phyloP scores from a whole-genome alignment of 441 rosid genomes.

The Aleurites moluccanus region DNA sequence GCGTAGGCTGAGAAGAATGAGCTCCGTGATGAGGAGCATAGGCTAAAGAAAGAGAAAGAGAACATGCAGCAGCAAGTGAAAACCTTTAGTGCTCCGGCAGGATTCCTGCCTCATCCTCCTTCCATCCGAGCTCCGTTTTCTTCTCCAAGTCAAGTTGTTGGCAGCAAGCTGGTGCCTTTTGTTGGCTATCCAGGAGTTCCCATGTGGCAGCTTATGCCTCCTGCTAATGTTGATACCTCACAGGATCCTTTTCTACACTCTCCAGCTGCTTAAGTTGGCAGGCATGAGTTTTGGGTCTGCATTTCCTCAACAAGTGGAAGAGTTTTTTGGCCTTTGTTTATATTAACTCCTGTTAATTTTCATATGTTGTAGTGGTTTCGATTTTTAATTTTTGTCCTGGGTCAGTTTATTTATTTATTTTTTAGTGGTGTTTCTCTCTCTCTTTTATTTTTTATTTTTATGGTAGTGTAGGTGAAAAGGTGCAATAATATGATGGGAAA shows the following conservation, averaged over 20 bases:
- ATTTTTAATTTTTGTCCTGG: background rate
- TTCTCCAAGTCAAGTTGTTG: conserved; percentile 67
- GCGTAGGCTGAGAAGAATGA: conserved; percentile 70
- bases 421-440: background rate
- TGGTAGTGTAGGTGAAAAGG: background rate
- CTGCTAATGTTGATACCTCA: conserved; percentile 85
- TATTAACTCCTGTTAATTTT: background rate
- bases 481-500: conserved; percentile 4
- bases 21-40: conserved; percentile 72
- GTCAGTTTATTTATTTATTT: too few relatives aligned
- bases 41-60: conserved; percentile 77
- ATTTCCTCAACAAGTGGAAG: conserved; percentile 8
- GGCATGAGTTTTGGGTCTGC: conserved; percentile 26
- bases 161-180: conserved; percentile 77
- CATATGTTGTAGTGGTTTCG: background rate
- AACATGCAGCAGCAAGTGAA: conserved; percentile 58
- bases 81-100: conserved; percentile 48
- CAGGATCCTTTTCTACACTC: conserved; percentile 89
- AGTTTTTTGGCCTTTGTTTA: conserved; percentile 14
- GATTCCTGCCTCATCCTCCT: conserved; percentile 59
- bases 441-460: background rate
- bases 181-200: conserved; percentile 90
- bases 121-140: conserved; percentile 70
- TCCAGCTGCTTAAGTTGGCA: conserved; percentile 72
- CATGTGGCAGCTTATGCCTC: conserved; percentile 99